Evolutionary conservation across 139 green algal species (phyloP).

Genomic region (Axilococcus clingmanii): DNA sequence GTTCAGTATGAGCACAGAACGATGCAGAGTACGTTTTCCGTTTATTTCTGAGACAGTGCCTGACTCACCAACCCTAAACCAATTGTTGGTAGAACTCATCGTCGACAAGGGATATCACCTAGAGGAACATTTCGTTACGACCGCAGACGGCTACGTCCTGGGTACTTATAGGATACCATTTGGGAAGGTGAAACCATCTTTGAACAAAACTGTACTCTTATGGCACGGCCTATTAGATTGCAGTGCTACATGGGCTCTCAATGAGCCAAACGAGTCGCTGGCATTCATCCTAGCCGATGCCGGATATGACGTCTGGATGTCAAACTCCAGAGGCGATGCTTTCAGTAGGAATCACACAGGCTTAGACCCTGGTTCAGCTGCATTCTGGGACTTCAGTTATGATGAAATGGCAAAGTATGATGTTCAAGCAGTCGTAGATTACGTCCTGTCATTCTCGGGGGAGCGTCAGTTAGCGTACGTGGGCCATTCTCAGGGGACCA

Average conservation of each 20-base stretch:
- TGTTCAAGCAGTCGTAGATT: constrained; percentile 47
- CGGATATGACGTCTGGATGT: constrained; percentile 19
- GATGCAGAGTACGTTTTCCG: too few species aligned
- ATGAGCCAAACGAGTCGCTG: constrained; percentile 47
- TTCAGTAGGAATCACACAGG: constrained; percentile 50
- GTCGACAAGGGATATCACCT: constrained; percentile 36
- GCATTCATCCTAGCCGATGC: constrained; percentile 69
- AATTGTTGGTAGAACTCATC: too few species aligned
- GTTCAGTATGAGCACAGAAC: too few species aligned
- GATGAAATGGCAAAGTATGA: constrained; percentile 58
- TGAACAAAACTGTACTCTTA: constrained; percentile 42
- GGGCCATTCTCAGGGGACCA: constrained; percentile 49
- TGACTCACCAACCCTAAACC: too few species aligned
- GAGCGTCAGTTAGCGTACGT: constrained; percentile 33
- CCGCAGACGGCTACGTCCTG: constrained; percentile 77
- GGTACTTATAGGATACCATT: constrained; percentile 70
- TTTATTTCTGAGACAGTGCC: too few species aligned
- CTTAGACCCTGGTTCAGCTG: constrained; percentile 6
- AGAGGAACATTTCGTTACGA: constrained; percentile 58
- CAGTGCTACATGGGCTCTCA: constrained; percentile 58
- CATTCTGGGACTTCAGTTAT: constrained; percentile 52
- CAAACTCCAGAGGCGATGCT: constrained; percentile 41
- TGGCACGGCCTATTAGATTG: constrained; percentile 69
- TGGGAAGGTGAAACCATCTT: background rate
- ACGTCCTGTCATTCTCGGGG: constrained; percentile 35